Conservation (phyloP, 352 stramenopile species). For the Globisporangium rhizosaccharum region DNA sequence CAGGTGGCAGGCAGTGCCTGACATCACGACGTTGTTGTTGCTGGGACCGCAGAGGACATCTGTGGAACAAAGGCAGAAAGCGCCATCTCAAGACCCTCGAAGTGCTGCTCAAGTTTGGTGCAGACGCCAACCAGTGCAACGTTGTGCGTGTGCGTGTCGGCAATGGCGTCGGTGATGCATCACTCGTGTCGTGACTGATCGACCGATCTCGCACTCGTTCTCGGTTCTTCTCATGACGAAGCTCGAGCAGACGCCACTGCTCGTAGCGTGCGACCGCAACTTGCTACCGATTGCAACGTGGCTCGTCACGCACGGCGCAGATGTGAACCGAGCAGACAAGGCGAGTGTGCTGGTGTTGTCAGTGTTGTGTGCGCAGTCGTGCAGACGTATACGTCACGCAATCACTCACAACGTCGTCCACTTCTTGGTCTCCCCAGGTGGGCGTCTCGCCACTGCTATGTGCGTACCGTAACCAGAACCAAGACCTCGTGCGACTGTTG, state of each 20-base stretch:
- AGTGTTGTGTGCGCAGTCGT: background rate
- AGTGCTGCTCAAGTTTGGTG: slow-evolving; percentile 45
- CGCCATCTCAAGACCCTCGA: slow-evolving; percentile 53
- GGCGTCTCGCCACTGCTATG: slow-evolving; percentile 50
- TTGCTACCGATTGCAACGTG: slow-evolving; percentile 30
- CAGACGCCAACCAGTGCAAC: slow-evolving; percentile 49
- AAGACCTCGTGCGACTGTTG: slow-evolving; percentile 32
- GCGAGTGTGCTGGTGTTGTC: slow-evolving; percentile 3
- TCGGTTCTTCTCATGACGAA: slow-evolving; percentile 3
- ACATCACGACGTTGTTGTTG: background rate
- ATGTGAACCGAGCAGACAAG: slow-evolving; percentile 51
- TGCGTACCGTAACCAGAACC: slow-evolving; percentile 50
- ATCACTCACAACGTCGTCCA: background rate
- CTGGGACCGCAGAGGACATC: slow-evolving; percentile 19
- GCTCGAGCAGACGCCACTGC: slow-evolving; percentile 56
- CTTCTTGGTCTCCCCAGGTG: slow-evolving; percentile 2
- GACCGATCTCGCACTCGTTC: background rate
- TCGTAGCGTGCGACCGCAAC: slow-evolving; percentile 49
- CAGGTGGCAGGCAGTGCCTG: background rate
- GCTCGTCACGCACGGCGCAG: slow-evolving; percentile 46
- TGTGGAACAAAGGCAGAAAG: slow-evolving; percentile 40
- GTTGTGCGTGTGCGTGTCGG: slow-evolving; percentile 13
- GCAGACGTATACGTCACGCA: background rate
- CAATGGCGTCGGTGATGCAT: background rate
- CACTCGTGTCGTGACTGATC: background rate